Evolutionary conservation across 805 yeast species (phyloP), one percentile per base, ranked within the genome.

Genomic region (Komagataella kurtzmanii): DNA sequence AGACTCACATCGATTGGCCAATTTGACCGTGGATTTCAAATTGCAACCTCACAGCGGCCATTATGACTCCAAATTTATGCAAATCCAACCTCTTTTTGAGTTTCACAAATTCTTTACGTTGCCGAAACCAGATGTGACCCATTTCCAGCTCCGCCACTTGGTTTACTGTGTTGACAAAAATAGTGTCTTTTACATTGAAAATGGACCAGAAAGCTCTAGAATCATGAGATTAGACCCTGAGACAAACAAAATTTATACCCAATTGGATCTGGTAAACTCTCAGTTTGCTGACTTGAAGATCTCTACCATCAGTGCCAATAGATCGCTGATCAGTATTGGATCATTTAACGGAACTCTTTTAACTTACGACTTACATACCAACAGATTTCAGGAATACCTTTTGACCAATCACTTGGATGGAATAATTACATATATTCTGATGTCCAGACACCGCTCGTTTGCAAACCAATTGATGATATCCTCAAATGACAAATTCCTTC

Each of bases 101-200:
- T 72, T 70, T 54, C 61, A 68, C 43, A 65, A 63, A 50, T 74
- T 71, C 55, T 73, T 62, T 62, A 61, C 71, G 53, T 61, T 65
- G 53, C 69, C 80, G 7, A 72, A 70, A 50, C 76, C 81, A 5
- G 72, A 70, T 55, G 65, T 78, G 10, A 71, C 74, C 17, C 85
- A 81, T 65, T 79, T 79, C 60, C 85, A 80, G 62, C 65, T 80
- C 40, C 63, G 85, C 14, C 73, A 77, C 52, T 62, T 79, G 49
- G 71, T 80, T 7, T 69, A 70, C 52, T 73, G 66, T 56, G 67
- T 66, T 36, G 62, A 62, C 10, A 63, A 60, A 48, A 58, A 55
- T 48, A 55, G 55, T 58, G 50, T 59, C 62, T 59, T 60, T 36
- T 61, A 62, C 47, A 54, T 61, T 8, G 48, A 54, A 3, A 55